phyloP scores from a whole-genome alignment of 768 basidiomycete species.

The Suillus variegatus region DNA sequence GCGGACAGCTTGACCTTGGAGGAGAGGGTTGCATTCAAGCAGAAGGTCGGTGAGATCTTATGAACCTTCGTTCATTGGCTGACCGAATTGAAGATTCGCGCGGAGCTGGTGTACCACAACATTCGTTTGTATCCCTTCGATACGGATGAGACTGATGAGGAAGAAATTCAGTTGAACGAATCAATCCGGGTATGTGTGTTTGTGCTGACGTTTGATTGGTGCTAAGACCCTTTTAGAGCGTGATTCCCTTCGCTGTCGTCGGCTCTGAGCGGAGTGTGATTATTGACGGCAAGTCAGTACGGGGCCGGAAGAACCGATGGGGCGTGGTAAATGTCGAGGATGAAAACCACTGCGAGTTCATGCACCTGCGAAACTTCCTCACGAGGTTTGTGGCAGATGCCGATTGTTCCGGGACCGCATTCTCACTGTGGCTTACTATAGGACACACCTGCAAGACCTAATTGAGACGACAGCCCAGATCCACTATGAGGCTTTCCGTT shows the following conservation, averaged over 20 bases:
- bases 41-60: slow-evolving; percentile 55
- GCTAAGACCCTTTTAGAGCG: slow-evolving; percentile 52
- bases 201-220: neutral
- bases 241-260: slow-evolving; percentile 96
- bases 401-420: neutral
- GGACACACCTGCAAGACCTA: slow-evolving; percentile 96
- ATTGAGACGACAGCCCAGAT: slow-evolving; percentile 99
- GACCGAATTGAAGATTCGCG: slow-evolving; percentile 70
- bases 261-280: slow-evolving; percentile 97
- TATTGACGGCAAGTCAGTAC: slow-evolving; percentile 93
- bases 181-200: slow-evolving; percentile 71
- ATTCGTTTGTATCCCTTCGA: slow-evolving; percentile 97
- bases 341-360: slow-evolving; percentile 96
- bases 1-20: slow-evolving; percentile 91
- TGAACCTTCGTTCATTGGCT: slow-evolving; percentile 5
- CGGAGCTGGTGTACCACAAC: slow-evolving; percentile 87
- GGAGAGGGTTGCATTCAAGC: slow-evolving; percentile 92
- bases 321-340: slow-evolving; percentile 98
- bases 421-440: slow-evolving; percentile 25
- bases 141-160: slow-evolving; percentile 92
- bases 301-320: slow-evolving; percentile 97
- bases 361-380: slow-evolving; percentile 96
- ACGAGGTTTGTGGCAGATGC: slow-evolving; percentile 57
- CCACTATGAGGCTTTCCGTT: slow-evolving; percentile 99
- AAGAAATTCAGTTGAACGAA: slow-evolving; percentile 89